phyloP scores from a whole-genome alignment of 257 asterid genomes.

The Ilex asprella region DNA sequence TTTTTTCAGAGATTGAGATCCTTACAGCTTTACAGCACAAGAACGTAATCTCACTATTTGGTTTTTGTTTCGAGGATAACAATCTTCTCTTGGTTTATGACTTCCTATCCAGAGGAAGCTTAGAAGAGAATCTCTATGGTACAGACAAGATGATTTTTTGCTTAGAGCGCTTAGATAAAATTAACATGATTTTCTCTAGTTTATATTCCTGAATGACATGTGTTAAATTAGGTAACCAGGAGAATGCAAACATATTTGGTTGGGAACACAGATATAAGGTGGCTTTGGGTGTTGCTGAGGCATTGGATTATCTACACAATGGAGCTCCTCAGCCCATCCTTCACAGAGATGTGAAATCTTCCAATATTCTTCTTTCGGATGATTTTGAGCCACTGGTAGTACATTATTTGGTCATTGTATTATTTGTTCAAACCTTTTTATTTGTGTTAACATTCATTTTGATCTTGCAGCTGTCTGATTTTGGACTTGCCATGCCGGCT shows the following conservation, averaged over 20 bases:
- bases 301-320: slow-evolving; percentile 66
- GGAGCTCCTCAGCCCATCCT: slow-evolving; percentile 44
- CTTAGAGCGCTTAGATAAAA: slow-evolving; percentile 4
- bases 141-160: slow-evolving; percentile 14
- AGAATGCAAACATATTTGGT: slow-evolving; percentile 33
- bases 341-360: slow-evolving; percentile 92
- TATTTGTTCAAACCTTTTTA: neutral
- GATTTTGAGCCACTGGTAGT: slow-evolving; percentile 77
- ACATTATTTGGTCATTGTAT: neutral
- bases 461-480: slow-evolving; percentile 67
- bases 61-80: slow-evolving; percentile 69
- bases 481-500: slow-evolving; percentile 81
- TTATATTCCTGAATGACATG: slow-evolving; percentile 13
- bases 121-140: slow-evolving; percentile 92
- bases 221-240: slow-evolving; percentile 36
- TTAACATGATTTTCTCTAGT: slow-evolving; percentile 2
- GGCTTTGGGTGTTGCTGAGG: slow-evolving; percentile 88
- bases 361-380: slow-evolving; percentile 85
- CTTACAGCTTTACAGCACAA: slow-evolving; percentile 60
- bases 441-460: slow-evolving; percentile 9
- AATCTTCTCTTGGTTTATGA: slow-evolving; percentile 67
- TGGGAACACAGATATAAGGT: slow-evolving; percentile 78
- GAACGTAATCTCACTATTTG: slow-evolving; percentile 62
- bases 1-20: slow-evolving; percentile 73
- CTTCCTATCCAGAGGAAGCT: slow-evolving; percentile 80